Percentiles rank a stretch among this genome's conserved stretches.
phyloP scores from a whole-genome alignment of 345 rosid genomes.

The Heritiera littoralis region DNA sequence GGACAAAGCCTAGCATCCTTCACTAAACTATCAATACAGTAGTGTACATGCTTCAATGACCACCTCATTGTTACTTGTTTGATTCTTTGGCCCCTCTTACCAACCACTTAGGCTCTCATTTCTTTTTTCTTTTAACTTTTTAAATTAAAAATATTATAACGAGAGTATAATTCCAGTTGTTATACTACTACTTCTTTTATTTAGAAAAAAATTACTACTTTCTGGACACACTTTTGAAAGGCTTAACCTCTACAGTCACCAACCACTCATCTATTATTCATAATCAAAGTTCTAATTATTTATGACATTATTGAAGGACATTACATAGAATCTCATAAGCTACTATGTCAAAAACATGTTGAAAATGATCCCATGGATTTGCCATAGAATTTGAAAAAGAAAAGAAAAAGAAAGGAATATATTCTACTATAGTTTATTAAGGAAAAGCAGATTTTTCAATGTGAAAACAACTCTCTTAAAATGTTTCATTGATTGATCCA shows the following conservation, averaged over 20 bases:
- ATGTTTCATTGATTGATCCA: not conserved
- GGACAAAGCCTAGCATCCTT: too few relatives aligned
- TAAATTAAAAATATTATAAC: not conserved
- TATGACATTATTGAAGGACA: not conserved
- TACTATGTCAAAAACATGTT: not conserved
- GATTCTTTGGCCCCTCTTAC: slow-evolving; percentile 13
- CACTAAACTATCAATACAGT: too few relatives aligned
- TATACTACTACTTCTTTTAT: not conserved
- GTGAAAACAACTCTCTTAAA: not conserved
- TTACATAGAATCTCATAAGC: not conserved
- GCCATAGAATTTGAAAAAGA: not conserved
- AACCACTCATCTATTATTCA: not conserved
- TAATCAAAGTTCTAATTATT: not conserved
- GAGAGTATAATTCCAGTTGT: slow-evolving; percentile 2
- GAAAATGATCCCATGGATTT: not conserved
- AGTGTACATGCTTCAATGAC: not conserved
- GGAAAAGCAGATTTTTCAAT: not conserved
- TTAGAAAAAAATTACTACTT: not conserved
- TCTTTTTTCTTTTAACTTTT: not conserved
- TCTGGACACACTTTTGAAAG: not conserved
- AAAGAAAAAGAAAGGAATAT: not conserved
- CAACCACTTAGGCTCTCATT: not conserved
- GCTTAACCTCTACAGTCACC: not conserved
- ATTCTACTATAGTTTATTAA: not conserved
- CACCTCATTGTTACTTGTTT: not conserved